Evolutionary conservation across 1,139 yeast genomes (phyloP), one percentile per base, ranked within the genome.

Genomic region (Taphrina deformans): DNA sequence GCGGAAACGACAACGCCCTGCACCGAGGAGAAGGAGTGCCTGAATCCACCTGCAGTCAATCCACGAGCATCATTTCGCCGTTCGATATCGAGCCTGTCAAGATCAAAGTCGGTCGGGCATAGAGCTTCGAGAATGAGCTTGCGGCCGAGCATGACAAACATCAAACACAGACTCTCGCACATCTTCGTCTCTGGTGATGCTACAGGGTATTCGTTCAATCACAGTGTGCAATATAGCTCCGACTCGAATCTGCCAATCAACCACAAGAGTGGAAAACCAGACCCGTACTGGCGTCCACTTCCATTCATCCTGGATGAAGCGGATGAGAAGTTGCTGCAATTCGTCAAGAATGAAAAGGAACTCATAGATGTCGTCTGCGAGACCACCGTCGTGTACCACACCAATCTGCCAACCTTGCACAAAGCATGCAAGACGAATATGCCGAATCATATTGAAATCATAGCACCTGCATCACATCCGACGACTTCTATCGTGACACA

Each of bases 151-250:
- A 48, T 55, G 7, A 48, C 51, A 18, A 18, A 23, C 21, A 41
- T 55, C 41, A 26, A 31, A n/a, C 38, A 55, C 23, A 48, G 61
- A 26, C 52, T 55, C 41, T 55, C 61, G n/a, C 51, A 31, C 12
- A 48, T 55, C 44, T 55, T 55, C 21, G 18, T 16, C 29, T 27
- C 61, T 3, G 35, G 41, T 3, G 61, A 55, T 31, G 21, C 44
- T n/a, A 16, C 52, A 52, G 29, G 52, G 18, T 27, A 18, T 26
- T 24, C 48, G 23, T 23, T 27, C 18, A 27, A 44, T 21, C 3
- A 12, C 18, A 38, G 18, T n/a, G 18, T n/a, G 16, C 41, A 7
- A n/a, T 38, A 38, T 38, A 38, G 41, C 41, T 38, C 41, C n/a
- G 41, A 38, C 41, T 38, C 41, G 14, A 38, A 38, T 4, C 41